Evolutionary conservation across 2,329 filamentous ascomycete species (phyloP).

Genomic region (Diplodia scrobiculata): DNA sequence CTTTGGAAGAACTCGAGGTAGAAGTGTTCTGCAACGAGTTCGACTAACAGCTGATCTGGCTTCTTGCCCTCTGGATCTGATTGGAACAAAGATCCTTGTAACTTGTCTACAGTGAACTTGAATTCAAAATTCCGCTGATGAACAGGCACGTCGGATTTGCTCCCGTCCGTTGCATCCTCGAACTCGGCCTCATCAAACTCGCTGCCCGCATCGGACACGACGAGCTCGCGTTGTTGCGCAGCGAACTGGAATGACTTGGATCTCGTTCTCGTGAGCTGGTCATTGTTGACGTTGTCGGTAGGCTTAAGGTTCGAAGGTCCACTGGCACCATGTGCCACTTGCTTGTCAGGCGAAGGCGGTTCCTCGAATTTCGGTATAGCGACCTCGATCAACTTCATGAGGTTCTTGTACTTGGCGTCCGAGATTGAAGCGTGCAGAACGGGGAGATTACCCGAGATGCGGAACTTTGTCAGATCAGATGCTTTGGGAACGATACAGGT

Average conservation of each 20-base stretch:
- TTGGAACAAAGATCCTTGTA: constrained; percentile 88
- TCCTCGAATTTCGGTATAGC: constrained; percentile 81
- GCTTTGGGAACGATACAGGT: constrained; percentile 96
- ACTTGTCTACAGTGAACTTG: constrained; percentile 90
- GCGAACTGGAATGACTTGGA: constrained; percentile 76
- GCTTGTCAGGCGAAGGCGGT: constrained; percentile 44
- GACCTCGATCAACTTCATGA: constrained; percentile 96
- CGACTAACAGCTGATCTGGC: constrained; percentile 80
- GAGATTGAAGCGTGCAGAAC: constrained; percentile 89
- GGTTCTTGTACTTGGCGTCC: constrained; percentile 91
- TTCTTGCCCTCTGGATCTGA: constrained; percentile 77
- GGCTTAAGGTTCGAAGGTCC: constrained; percentile 46
- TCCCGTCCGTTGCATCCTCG: constrained; percentile 65
- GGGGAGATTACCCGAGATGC: constrained; percentile 87
- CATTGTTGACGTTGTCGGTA: constrained; percentile 35
- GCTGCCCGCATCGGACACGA: constrained; percentile 72
- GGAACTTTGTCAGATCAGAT: constrained; percentile 86
- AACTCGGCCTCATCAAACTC: constrained; percentile 64
- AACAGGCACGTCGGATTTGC: constrained; percentile 59
- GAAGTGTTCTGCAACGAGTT: constrained; percentile 88
- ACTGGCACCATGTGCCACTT: constrained; percentile 40
- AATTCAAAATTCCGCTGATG: constrained; percentile 94
- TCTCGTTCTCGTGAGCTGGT: constrained; percentile 45
- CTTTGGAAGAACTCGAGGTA: constrained; percentile 83
- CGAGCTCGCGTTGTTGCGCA: constrained; percentile 71